Base-by-base conservation (phyloP, 768 basidiomycete genomes). In the Lactarius quietus region DNA sequence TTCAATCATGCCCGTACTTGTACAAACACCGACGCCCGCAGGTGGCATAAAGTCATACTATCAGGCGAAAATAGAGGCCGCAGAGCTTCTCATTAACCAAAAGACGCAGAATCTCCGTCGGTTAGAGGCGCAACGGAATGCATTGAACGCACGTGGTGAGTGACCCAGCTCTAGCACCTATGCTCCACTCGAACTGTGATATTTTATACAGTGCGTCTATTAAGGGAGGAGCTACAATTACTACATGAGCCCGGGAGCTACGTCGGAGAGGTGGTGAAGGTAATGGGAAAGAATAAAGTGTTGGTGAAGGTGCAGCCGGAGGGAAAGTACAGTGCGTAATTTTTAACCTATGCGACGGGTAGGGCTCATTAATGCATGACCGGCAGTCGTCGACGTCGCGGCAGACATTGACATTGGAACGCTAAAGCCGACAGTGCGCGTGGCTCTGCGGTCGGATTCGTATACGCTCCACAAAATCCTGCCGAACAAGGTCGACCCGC, bases 261-360 rank as follows among this genome's bases (percentile, higher is more conserved):
- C 78, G 95, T 99, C 45, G 97, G 97, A 8, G 97, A 98, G 77
- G 87, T 98, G 15, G 89, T 98, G 70, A 98, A 96, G 78, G 90
- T 97, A 7, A 99, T 98, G 97, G 94, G 95, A 62, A 98, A 98
- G 89, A 98, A 88, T 76, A 98, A 97, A 78, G 95, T 98, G 17
- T 79, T 98, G 48, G 95, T 99, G 68, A 98, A 99, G 76, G 94
- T 98, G 6, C 95, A 98, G 75, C 96, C 95, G 0, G 95, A 99
- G 80, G 97, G 96, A 59, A 98, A 98, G 86, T 98, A 98, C 80
- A 96, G 95, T 98, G 69, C 72, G 92, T 84, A 45, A 18, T 60
- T 20, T 39, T 61, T 58, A 56, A 31, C 18, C n/a, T 41, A 9
- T 38, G 17, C 35, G 15, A 9, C 10, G 6, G 1, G 63, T 31